Base-by-base conservation (phyloP, 2,329 filamentous ascomycete species). In the Ophioceras dolichostomum region DNA sequence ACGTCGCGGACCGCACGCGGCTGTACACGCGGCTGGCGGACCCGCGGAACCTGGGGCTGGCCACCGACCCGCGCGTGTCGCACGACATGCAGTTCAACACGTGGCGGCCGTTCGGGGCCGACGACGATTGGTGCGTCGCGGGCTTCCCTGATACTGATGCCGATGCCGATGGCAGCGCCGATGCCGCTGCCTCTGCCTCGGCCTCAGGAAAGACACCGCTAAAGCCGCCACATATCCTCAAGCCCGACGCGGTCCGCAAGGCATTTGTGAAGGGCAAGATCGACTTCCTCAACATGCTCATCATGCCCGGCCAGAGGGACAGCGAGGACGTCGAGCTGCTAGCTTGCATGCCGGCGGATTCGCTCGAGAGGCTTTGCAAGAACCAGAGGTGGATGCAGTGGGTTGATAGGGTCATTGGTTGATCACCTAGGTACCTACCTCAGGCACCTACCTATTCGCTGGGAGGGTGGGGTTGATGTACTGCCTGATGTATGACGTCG, bases 21-120 rank as follows among this genome's bases (percentile, higher is more conserved):
- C 52, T 62, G 46, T 55, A 62, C 35, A 50, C 48, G 29, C 51
- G 52, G 10, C 50, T 52, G 2, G 47, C 55, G 9, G 62, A 66
- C 44, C 60, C 61, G 29, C 59, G 61, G 8, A 46, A 49, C 26
- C 45, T 65, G 24, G 61, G 61, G 12, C 50, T 65, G 17, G 53
- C 55, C 14, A 55, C 60, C 39, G 60, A 64, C 39, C 59, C 61
- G 18, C 50, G 59, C n/a, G 53, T 57, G 32, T 55, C 59, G 3
- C 51, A 56, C 35, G 51, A 56, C 29, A 51, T 66, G 28, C 55
- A 56, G 10, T 61, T 66, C 51, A 66, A 66, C 43, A 64, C 61
- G 4, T 67, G 63, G 63, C 51, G 60, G 7, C 53, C 57, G 39
- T 59, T 66, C 43, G 63, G 62, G 2, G 59, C 56, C 17, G 60